Base-by-base conservation (phyloP, 2,329 filamentous ascomycete species). In the Drechslerella dactyloides region DNA sequence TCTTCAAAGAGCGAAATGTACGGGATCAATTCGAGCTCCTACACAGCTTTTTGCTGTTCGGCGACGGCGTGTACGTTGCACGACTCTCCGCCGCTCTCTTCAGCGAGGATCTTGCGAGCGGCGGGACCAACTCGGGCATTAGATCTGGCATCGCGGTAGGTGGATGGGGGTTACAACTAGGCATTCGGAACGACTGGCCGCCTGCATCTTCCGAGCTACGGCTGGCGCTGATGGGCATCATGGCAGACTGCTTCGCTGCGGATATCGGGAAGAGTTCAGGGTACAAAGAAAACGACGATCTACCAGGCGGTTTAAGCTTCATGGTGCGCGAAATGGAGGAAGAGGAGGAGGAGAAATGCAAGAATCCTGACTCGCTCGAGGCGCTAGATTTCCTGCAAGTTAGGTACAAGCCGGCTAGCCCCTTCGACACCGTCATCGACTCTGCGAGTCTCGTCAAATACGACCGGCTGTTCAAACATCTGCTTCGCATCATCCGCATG, bases 181-280 rank as follows among this genome's bases (percentile, higher is more conserved):
- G 90, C n/a, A 86, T 86, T 1, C 86, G 91, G 76, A 87, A 90
- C 62, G 90, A 84, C 33, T 97, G 94, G 94, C 94, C 94, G 24
- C 94, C 94, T 2, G 92, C 92, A 23, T 96, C 90, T 78, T 97
- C 93, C 0, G 94, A 97, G 78, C 81, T 99, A n/a, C 87, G 92
- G 8, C 83, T 97, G 3, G 91, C 91, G 0, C 83, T 99, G 17
- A 96, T 93, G 85, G 92, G 91, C 0, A 85, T 97, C 0, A 81
- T 97, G 5, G 84, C 85, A 1, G 93, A 97, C 74, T 90, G 87
- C 74, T 91, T 91, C 75, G 80, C 62, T 62, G 74, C 30, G 74
- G 74, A 19, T 15, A 75, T 76, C n/a, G 74, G 76, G 65, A 63
- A 30, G 66, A 76, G 48, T 55, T 74, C 50, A 35, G 57, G 61